Conservation (phyloP, 192 early-diverging fungal species). For the Jimgerdemannia lactiflua region DNA sequence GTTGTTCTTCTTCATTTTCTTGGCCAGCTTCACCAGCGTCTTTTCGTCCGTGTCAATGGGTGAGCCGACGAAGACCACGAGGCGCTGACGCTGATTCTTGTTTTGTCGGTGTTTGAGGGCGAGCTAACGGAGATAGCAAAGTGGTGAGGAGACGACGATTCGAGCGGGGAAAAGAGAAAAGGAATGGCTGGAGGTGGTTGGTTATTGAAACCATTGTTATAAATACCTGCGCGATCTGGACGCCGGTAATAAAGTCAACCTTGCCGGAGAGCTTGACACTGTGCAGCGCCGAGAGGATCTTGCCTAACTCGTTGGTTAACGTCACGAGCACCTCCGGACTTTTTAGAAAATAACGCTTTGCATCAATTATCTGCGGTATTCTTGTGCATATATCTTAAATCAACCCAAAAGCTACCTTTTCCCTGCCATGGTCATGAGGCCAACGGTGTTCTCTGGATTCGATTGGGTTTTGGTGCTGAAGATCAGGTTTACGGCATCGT, state of each 20-base stretch:
- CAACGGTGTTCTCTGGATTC: conserved; percentile 97
- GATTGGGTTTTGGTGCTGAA: conserved; percentile 87
- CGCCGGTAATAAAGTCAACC: conserved; percentile 74
- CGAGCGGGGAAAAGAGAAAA: too few species aligned
- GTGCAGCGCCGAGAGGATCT: conserved; percentile 86
- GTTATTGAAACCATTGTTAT: conserved; percentile 1
- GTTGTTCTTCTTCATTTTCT: conserved; percentile 98
- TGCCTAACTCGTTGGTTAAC: conserved; percentile 85
- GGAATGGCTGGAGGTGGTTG: too few species aligned
- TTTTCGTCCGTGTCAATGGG: conserved; percentile 83
- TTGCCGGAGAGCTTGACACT: conserved; percentile 70
- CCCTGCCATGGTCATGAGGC: conserved; percentile 92
- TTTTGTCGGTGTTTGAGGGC: conserved; percentile 97
- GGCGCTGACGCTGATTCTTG: conserved; percentile 91
- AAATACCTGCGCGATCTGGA: conserved; percentile 93
- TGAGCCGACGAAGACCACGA: conserved; percentile 92
- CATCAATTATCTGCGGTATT: too few species aligned
- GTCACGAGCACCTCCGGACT: conserved; percentile 94
- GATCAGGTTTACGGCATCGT: conserved; percentile 88
- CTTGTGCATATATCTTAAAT: too few species aligned
- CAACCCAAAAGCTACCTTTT: conserved; percentile 53
- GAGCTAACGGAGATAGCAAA: conserved; percentile 43
- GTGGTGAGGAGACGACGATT: not conserved
- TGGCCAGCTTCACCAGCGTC: conserved; percentile 84
- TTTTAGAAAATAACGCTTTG: not conserved